These are phyloP conservation scores for Senna siamea DNA, from an alignment of 306 rosid genomes.

Conservation along the genomic window DNA sequence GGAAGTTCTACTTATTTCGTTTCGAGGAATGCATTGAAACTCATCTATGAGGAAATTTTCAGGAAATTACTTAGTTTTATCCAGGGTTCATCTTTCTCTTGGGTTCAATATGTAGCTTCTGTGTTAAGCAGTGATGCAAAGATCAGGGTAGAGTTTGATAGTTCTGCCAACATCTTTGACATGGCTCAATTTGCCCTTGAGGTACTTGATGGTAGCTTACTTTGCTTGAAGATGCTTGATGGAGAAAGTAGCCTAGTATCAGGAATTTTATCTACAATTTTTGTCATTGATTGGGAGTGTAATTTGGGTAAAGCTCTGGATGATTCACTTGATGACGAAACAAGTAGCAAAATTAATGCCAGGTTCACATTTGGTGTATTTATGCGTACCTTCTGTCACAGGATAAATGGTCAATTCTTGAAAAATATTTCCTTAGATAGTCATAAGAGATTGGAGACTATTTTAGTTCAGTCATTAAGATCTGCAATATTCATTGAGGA, in stretches of 20 bases:
- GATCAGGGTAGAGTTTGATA: slow-evolving; percentile 47
- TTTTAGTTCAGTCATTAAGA: slow-evolving; percentile 64
- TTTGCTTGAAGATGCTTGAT: slow-evolving; percentile 65
- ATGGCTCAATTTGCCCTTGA: slow-evolving; percentile 72
- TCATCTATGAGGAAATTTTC: slow-evolving; percentile 68
- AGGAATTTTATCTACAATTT: slow-evolving; percentile 70
- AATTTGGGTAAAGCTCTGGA: slow-evolving; percentile 46
- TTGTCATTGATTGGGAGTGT: slow-evolving; percentile 80
- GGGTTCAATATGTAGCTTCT: slow-evolving; percentile 70
- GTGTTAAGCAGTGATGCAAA: slow-evolving; percentile 49
- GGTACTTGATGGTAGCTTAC: slow-evolving; percentile 77
- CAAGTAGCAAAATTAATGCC: slow-evolving; percentile 45
- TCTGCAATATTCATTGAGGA: slow-evolving; percentile 74
- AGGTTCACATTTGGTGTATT: slow-evolving; percentile 63
- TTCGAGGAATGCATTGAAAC: slow-evolving; percentile 61
- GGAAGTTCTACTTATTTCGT: slow-evolving; percentile 57
- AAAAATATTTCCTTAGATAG: slow-evolving; percentile 54
- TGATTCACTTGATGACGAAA: slow-evolving; percentile 52
- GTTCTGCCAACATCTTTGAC: slow-evolving; percentile 53
- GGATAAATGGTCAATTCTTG: slow-evolving; percentile 59
- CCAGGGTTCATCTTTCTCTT: slow-evolving; percentile 61
- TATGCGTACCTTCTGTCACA: slow-evolving; percentile 55
- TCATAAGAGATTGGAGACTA: slow-evolving; percentile 52
- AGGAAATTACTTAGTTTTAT: slow-evolving; percentile 71
- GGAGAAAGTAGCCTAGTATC: slow-evolving; percentile 65